A percentile compares a stretch with the other conserved stretches of the same genome.
Conservation (phyloP, 2,329 filamentous ascomycete genomes). For the Simplicillium sp. region DNA sequence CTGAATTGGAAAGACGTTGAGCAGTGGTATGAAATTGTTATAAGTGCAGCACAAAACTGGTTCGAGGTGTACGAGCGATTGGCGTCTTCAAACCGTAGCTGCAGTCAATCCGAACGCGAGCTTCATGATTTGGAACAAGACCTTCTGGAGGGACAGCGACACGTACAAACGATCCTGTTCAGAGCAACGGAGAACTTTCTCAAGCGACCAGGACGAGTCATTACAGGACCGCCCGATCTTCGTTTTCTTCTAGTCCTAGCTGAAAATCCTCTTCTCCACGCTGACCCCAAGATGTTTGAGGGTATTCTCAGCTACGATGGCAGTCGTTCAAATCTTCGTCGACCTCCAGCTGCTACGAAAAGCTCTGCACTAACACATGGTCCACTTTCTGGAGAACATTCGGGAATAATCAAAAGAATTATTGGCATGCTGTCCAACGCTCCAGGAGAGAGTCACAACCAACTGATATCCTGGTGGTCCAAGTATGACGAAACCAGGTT, state of each 20-base stretch:
- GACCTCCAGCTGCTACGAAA: slow-evolving; percentile 7
- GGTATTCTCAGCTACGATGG: slow-evolving; percentile 27
- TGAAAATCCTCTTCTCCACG: slow-evolving; percentile 66
- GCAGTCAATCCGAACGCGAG: slow-evolving; percentile 20
- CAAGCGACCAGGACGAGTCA: slow-evolving; percentile 64
- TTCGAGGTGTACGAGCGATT: slow-evolving; percentile 47
- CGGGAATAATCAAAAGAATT: slow-evolving; percentile 76
- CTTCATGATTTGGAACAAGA: slow-evolving; percentile 36
- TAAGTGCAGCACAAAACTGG: slow-evolving; percentile 63
- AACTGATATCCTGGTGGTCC: slow-evolving; percentile 70
- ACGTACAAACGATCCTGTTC: slow-evolving; percentile 59
- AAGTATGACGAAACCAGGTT: slow-evolving; percentile 60
- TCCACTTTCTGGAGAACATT: slow-evolving; percentile 56
- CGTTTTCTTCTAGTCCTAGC: slow-evolving; percentile 72
- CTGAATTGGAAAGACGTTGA: slow-evolving; percentile 66
- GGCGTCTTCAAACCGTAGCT: slow-evolving; percentile 17
- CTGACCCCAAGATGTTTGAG: slow-evolving; percentile 26
- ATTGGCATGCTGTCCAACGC: slow-evolving; percentile 72
- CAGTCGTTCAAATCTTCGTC: slow-evolving; percentile 10
- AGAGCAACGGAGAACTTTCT: slow-evolving; percentile 72
- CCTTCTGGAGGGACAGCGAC: slow-evolving; percentile 50
- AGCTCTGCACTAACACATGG: slow-evolving; percentile 22
- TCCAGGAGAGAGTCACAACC: slow-evolving; percentile 64
- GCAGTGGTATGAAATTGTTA: slow-evolving; percentile 65
- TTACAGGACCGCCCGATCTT: slow-evolving; percentile 60